Conservation (phyloP, 225 moss, liverwort and hornwort genomes). For the Physcomitrium patens region DNA sequence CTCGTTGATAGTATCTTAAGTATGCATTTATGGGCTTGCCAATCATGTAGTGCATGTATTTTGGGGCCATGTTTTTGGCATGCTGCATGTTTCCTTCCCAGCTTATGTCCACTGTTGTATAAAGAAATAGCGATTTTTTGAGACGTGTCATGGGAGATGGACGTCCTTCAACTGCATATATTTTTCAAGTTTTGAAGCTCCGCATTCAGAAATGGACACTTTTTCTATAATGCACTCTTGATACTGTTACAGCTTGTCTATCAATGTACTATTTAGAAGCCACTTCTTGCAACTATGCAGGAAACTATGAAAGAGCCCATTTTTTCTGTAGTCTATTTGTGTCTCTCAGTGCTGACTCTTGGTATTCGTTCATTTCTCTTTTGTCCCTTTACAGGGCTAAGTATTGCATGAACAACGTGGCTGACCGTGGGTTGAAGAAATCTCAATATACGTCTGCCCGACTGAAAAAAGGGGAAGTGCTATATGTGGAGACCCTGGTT, state of each 20-base stretch:
- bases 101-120: too few relatives aligned
- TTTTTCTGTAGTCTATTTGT: not conserved
- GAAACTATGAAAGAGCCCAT: not conserved
- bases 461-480: conserved; percentile 72
- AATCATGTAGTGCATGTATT: too few relatives aligned
- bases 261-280: not conserved
- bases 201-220: not conserved
- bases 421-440: conserved; percentile 74
- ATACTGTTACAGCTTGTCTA: not conserved
- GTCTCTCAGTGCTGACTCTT: not conserved
- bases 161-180: not conserved
- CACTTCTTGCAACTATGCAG: not conserved
- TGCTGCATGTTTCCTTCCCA: too few relatives aligned
- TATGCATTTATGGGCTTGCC: not conserved
- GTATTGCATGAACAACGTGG: conserved; percentile 80
- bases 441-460: conserved; percentile 80
- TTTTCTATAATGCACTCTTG: not conserved
- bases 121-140: not conserved
- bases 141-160: not conserved
- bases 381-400: conserved; percentile 46
- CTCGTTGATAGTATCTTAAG: not conserved
- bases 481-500: conserved; percentile 72
- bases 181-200: conserved; percentile 6
- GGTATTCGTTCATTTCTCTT: not conserved
- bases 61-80: too few relatives aligned